A percentile compares a stretch with the other conserved stretches of the same genome.
Conservation (phyloP, 169 alveolate species). For the Babesia sp. region DNA sequence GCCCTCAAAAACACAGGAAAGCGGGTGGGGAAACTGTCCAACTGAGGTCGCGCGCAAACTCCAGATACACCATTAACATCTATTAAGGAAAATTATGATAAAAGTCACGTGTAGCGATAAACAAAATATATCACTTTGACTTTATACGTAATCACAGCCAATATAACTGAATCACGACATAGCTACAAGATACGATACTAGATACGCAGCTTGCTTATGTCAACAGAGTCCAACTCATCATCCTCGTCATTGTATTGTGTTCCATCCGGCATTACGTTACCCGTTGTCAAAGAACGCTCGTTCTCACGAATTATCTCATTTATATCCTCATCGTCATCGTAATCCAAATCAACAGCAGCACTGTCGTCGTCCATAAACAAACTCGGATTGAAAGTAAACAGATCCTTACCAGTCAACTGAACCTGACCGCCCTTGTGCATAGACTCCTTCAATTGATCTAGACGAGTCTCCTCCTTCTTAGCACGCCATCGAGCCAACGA, state of each 20-base stretch:
- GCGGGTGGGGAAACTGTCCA: too few species aligned
- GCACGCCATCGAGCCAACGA: conserved; percentile 62
- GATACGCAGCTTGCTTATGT: conserved; percentile 27
- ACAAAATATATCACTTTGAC: too few species aligned
- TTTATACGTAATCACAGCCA: too few species aligned
- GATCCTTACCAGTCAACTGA: conserved; percentile 67
- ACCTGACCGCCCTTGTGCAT: conserved; percentile 51
- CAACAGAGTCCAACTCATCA: conserved; percentile 29
- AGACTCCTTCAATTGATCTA: conserved; percentile 55
- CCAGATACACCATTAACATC: neutral
- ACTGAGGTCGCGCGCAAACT: too few species aligned
- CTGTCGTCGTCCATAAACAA: conserved; percentile 71
- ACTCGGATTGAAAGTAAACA: conserved; percentile 67
- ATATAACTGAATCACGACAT: too few species aligned
- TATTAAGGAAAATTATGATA: too few species aligned
- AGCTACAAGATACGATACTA: too few species aligned
- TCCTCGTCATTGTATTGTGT: conserved; percentile 19
- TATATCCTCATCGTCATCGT: conserved; percentile 62
- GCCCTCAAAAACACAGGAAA: too few species aligned
- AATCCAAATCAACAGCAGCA: conserved; percentile 67
- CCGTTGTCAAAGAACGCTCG: conserved; percentile 37
- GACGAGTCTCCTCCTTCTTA: conserved; percentile 44
- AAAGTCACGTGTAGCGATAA: too few species aligned
- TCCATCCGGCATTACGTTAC: conserved; percentile 57
- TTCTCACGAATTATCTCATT: conserved; percentile 60